A percentile compares a stretch with the other conserved stretches of the same genome.
Evolutionary conservation across 2,329 filamentous ascomycete genomes (phyloP).

Genomic region (Aspergillus felis): DNA sequence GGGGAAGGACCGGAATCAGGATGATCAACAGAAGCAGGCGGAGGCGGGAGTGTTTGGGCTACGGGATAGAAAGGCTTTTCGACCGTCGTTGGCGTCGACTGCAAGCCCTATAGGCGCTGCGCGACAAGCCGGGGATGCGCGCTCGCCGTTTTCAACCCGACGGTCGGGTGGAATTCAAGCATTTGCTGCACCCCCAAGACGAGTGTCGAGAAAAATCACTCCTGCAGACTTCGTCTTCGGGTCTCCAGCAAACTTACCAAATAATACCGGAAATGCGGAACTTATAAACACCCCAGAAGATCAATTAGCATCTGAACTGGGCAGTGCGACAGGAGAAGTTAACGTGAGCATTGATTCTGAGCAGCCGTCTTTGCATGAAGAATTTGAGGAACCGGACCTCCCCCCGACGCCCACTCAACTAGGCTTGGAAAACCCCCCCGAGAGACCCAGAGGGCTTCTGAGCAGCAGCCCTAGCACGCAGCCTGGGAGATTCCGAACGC

Average conservation of each 20-base stretch:
- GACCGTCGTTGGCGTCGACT: constrained; percentile 30
- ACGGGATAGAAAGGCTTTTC: constrained; percentile 35
- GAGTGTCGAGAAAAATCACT: constrained; percentile 31
- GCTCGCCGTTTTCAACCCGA: constrained; percentile 22
- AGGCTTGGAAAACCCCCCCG: constrained; percentile 33
- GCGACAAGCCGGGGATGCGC: constrained; percentile 8
- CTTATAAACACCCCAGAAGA: constrained; percentile 26
- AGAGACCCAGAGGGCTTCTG: constrained; percentile 26
- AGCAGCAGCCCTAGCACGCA: constrained; percentile 38
- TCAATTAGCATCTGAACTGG: constrained; percentile 31
- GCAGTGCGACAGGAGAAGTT: constrained; percentile 24
- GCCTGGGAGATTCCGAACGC: constrained; percentile 23
- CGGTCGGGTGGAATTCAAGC: constrained; percentile 29
- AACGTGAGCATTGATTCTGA: constrained; percentile 16
- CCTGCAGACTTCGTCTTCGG: constrained; percentile 28
- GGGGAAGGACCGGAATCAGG: constrained; percentile 23
- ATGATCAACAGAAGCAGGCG: constrained; percentile 10
- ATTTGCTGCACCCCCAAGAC: constrained; percentile 35
- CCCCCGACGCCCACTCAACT: constrained; percentile 48
- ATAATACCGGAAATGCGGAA: constrained; percentile 6
- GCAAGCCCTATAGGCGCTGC: constrained; percentile 22
- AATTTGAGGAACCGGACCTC: constrained; percentile 58
- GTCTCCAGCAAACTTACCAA: constrained; percentile 18
- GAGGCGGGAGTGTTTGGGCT: constrained; percentile 26
- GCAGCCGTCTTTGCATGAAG: constrained; percentile 21